Percentiles rank a stretch among this genome's conserved stretches.
phyloP scores from a whole-genome alignment of 306 rosid genomes.

The Coriaria nepalensis region DNA sequence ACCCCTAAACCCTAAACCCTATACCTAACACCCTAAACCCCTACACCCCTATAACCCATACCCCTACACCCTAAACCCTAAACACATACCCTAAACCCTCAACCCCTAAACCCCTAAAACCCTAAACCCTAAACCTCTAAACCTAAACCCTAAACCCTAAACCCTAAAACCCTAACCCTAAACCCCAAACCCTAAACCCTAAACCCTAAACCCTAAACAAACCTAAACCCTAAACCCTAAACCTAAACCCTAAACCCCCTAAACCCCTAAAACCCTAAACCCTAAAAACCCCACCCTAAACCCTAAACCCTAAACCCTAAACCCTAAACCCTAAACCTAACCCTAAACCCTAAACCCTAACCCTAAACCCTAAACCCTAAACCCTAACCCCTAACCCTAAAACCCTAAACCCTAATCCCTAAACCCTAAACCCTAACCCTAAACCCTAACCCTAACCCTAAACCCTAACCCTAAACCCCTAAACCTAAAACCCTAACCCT shows the following conservation, averaged over 20 bases:
- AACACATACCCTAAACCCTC: constrained; percentile 17
- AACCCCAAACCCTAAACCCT: constrained; percentile 11
- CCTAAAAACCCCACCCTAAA: constrained; percentile 18
- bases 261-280: constrained; percentile 18
- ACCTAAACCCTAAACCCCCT: constrained; percentile 9
- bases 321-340: constrained; percentile 2
- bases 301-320: constrained; percentile 12
- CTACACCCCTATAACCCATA: neutral
- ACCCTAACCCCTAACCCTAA: constrained; percentile 1
- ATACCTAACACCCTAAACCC: constrained; percentile 11
- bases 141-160: constrained; percentile 6
- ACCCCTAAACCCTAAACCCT: constrained; percentile 11
- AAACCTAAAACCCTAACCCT: too few species aligned
- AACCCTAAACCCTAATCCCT: constrained; percentile 6
- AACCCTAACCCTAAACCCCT: too few species aligned
- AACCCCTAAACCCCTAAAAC: constrained; percentile 12
- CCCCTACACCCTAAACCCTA: constrained; percentile 18
- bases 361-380: constrained; percentile 1
- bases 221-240: constrained; percentile 3
- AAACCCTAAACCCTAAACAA: constrained; percentile 2
- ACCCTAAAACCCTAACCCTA: constrained; percentile 11
- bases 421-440: neutral
- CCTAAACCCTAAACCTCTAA: neutral
- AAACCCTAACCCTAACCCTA: too few species aligned
- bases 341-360: constrained; percentile 1